Conservation (phyloP, 352 stramenopile species). For the Phytophthora melonis region DNA sequence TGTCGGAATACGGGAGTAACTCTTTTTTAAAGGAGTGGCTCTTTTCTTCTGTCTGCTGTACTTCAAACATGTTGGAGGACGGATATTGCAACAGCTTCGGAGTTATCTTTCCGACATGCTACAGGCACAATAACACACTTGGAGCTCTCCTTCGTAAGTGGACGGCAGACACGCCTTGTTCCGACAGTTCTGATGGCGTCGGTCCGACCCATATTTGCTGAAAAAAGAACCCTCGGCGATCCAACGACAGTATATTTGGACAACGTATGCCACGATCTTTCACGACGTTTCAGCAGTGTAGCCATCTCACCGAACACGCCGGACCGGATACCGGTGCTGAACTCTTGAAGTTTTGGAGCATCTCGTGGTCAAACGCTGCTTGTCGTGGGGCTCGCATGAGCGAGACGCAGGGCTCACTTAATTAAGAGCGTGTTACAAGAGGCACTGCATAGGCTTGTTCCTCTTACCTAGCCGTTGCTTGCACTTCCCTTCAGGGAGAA, state of each 20-base stretch:
- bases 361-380: background rate
- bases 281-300: slow-evolving; percentile 10
- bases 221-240: slow-evolving; percentile 7
- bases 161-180: background rate
- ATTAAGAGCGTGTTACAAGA: too few species aligned
- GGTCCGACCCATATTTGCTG: background rate
- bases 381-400: background rate
- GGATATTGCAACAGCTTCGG: too few species aligned
- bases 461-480: too few species aligned
- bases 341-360: slow-evolving; percentile 20
- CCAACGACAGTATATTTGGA: slow-evolving; percentile 13
- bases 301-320: slow-evolving; percentile 9
- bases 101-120: too few species aligned
- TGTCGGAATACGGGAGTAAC: too few species aligned
- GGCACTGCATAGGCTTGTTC: too few species aligned
- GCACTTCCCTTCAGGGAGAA: too few species aligned
- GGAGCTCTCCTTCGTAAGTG: too few species aligned
- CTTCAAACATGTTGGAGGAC: too few species aligned
- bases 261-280: slow-evolving; percentile 7
- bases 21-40: too few species aligned
- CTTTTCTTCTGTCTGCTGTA: too few species aligned
- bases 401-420: background rate
- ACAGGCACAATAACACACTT: too few species aligned
- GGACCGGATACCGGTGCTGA: slow-evolving; percentile 13
- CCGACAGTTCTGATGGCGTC: background rate